Base-by-base conservation (phyloP, 345 rosid species). In the Arabidopsis suecica region DNA sequence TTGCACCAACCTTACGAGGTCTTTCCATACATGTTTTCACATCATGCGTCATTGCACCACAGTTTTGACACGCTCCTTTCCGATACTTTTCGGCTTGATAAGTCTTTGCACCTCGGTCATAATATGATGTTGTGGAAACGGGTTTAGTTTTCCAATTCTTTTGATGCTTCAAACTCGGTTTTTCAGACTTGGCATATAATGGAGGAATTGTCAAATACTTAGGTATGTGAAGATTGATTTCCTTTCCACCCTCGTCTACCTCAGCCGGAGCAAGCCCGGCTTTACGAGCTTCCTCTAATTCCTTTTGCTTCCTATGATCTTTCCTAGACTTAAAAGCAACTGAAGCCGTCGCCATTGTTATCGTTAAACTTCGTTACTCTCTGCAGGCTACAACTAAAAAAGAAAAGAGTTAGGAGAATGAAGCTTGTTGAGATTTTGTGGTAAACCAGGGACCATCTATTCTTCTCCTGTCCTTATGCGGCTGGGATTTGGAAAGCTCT, bases 1-100 rank as follows among this genome's bases (percentile, higher is more conserved):
- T 84, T n/a, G 97, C 98, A 61, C 98, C 97, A 16, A 79, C 67
- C 72, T 87, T 79, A 55, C 93, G 82, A 20, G 96, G 97, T 61
- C 97, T 90, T 16, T 92, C 97, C 88, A 87, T 85, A 83, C 98
- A 95, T 9, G 88, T 50, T 72, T 88, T 95, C 0, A 73, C 67
- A 81, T 76, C 57, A 72, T 94, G 99, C 1, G 99, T 90, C 89
- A 95, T 85, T 9, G 97, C 97, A 56, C 98, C 96, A 79, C 96
- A 94, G 73, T 90, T 90, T 42, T 73, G 60, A 66, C 93, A 90
- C 4, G 96, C 93, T 23, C 96, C 96, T 71, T 90, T 88, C 69
- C 91, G 62, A 63, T 83, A 90, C 61, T 90, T 86, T 4, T 87
- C 93, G 16, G 93, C 96, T 75, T 88, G 96, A 51, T 65, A 87